phyloP scores from a whole-genome alignment of 148 eudicot genomes.

The Camellia sinensis region DNA sequence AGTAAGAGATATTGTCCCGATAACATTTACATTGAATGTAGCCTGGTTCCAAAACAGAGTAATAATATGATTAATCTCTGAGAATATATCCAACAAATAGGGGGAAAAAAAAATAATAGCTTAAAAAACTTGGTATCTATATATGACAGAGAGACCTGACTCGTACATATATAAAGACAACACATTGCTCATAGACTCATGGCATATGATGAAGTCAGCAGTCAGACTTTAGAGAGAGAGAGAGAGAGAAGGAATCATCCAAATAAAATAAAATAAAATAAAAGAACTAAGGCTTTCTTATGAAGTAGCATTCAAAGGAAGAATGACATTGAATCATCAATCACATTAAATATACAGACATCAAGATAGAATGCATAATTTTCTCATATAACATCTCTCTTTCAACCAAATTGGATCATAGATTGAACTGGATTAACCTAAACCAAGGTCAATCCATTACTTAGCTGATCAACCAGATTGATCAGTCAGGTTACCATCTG shows the following conservation, averaged over 20 bases:
- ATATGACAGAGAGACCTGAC: not conserved
- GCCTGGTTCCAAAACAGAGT: conserved; percentile 48
- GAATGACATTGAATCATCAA: not conserved
- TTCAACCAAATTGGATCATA: conserved; percentile 4
- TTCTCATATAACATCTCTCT: not conserved
- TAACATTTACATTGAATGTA: conserved; percentile 68
- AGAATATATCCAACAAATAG: not conserved
- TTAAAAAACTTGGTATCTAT: not conserved
- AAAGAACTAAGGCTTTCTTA: not conserved
- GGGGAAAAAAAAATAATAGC: not conserved
- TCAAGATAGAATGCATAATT: not conserved
- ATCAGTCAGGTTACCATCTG: not conserved
- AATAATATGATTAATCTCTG: conserved; percentile 1
- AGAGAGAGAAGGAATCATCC: not conserved
- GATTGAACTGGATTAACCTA: conserved; percentile 1
- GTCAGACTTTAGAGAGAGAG: not conserved
- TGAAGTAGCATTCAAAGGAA: not conserved
- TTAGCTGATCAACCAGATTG: not conserved
- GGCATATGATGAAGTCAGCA: not conserved
- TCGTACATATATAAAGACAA: not conserved
- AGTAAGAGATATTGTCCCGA: conserved; percentile 92
- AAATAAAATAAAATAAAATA: not conserved
- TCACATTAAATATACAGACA: not conserved
- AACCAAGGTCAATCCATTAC: not conserved
- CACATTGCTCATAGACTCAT: conserved; percentile 2